Base-by-base conservation (phyloP, 768 basidiomycete genomes). In the Panaeolus cyanescens region DNA sequence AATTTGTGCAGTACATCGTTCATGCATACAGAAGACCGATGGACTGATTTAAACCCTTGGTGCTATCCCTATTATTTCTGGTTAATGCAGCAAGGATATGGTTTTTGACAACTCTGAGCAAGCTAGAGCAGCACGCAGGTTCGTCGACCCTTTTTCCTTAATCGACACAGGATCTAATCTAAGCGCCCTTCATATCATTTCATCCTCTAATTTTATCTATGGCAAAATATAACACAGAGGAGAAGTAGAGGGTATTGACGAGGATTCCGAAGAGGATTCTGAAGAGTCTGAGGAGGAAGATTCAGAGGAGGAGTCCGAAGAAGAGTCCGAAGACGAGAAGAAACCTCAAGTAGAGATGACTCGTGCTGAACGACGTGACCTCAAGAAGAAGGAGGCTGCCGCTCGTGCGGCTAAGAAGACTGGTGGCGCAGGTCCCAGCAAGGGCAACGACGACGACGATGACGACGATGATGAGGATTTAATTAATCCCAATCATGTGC, bases 351-450 rank as follows among this genome's bases (percentile, higher is more conserved):
- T 79, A 15, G 91, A 91, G 70, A 77, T 95, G 57, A 80, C 83
- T 13, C 87, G 94, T 33, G 75, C 83, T 0, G 88, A 96, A 73
- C 80, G 92, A 61, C 85, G 84, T 64, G 94, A 90, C 31, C 74
- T 91, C 69, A 95, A 95, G 85, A 95, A 91, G 83, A 89, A 91
- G 70, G 87, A 90, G 69, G 81, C 81, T 22, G 78, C 80, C 57
- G 72, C 81, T 2, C 53, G 54, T 69, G 79, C 83, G 70, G 68
- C 78, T 70, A 70, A 77, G 64, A 65, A 70, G 67, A 67, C 58
- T 20, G 66, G 73, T 0, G 78, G 71, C 13, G 63, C 33, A 3
- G 65, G 64, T 19, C 82, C 80, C 3, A 91, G 94, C 25, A 72
- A 75, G 0, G 78, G 72, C 15, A 61, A 37, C 6, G 63, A 63